phyloP scores from a whole-genome alignment of 805 yeast species.

The Metschnikowia borealis region DNA sequence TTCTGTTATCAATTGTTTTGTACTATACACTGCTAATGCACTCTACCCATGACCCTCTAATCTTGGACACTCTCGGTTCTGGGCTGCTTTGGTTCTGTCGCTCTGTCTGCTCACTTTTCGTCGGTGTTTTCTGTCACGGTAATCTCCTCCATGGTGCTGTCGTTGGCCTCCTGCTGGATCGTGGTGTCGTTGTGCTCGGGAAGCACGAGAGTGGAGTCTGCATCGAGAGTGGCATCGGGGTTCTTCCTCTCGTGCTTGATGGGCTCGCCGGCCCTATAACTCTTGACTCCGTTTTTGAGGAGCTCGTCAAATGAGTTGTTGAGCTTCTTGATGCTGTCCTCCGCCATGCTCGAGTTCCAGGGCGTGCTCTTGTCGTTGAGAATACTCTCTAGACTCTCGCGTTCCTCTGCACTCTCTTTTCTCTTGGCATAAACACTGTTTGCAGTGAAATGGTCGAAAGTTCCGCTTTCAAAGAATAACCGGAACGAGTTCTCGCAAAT shows the following conservation, averaged over 20 bases:
- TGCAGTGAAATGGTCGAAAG: slow-evolving; percentile 76
- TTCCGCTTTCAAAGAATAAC: slow-evolving; percentile 72
- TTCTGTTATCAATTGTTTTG: too few relatives aligned
- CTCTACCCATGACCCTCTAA: too few relatives aligned
- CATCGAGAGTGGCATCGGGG: slow-evolving; percentile 32
- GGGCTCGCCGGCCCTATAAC: slow-evolving; percentile 15
- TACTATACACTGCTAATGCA: too few relatives aligned
- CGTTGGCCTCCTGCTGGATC: slow-evolving; percentile 45
- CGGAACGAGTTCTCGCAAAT: slow-evolving; percentile 75
- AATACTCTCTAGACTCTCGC: slow-evolving; percentile 32
- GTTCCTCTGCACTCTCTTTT: slow-evolving; percentile 29
- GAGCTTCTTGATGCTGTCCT: slow-evolving; percentile 30
- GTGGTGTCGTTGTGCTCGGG: slow-evolving; percentile 43
- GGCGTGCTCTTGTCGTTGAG: slow-evolving; percentile 51
- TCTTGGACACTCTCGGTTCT: not conserved
- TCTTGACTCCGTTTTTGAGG: slow-evolving; percentile 39
- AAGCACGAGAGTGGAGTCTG: slow-evolving; percentile 47
- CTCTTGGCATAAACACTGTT: slow-evolving; percentile 45
- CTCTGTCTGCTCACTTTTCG: not conserved
- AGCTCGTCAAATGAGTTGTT: slow-evolving; percentile 32
- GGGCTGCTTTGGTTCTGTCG: too few relatives aligned
- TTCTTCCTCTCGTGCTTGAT: slow-evolving; percentile 11
- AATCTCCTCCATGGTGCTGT: slow-evolving; percentile 41
- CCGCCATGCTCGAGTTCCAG: slow-evolving; percentile 47
- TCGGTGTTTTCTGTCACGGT: not conserved